A percentile compares a stretch with the other conserved stretches of the same genome.
phyloP scores from a whole-genome alignment of 2,329 filamentous ascomycete genomes.

The Hysterium pulicare region DNA sequence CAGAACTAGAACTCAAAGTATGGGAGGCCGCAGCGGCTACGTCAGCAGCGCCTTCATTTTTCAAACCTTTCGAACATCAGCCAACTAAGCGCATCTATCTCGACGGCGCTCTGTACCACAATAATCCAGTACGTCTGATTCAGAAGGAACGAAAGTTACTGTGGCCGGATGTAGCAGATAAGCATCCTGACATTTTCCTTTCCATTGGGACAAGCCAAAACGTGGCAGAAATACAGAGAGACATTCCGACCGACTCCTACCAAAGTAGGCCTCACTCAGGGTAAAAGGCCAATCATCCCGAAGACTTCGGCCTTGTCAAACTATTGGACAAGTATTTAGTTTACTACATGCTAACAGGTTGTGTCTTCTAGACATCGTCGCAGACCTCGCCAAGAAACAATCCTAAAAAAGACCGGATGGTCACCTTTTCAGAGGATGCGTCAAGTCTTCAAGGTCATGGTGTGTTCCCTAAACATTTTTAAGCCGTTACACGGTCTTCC shows the following conservation, averaged over 20 bases:
- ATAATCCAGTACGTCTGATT: slow-evolving; percentile 46
- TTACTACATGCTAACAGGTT: too few relatives aligned
- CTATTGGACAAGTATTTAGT: too few relatives aligned
- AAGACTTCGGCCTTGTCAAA: too few relatives aligned
- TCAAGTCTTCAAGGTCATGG: too few relatives aligned
- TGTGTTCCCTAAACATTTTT: too few relatives aligned
- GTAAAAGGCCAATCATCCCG: too few relatives aligned
- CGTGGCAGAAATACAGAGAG: not conserved
- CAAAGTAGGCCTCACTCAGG: slow-evolving; percentile 4
- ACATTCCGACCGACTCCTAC: too few relatives aligned
- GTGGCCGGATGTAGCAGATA: slow-evolving; percentile 15
- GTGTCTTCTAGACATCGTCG: slow-evolving; percentile 17
- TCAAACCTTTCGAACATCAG: slow-evolving; percentile 44
- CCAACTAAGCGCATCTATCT: slow-evolving; percentile 39
- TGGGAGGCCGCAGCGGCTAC: slow-evolving; percentile 40
- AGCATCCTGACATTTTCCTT: slow-evolving; percentile 21
- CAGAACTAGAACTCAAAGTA: slow-evolving; percentile 6
- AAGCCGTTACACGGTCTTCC: too few relatives aligned
- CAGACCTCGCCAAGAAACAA: too few relatives aligned
- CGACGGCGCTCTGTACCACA: slow-evolving; percentile 44
- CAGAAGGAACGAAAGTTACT: slow-evolving; percentile 38
- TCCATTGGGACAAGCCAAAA: slow-evolving; percentile 18
- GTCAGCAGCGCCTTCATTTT: slow-evolving; percentile 43
- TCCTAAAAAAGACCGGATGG: too few relatives aligned
- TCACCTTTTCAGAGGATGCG: too few relatives aligned